Conservation (phyloP, 1,284 basidiomycete genomes). For the Hemileia vastatrix region DNA sequence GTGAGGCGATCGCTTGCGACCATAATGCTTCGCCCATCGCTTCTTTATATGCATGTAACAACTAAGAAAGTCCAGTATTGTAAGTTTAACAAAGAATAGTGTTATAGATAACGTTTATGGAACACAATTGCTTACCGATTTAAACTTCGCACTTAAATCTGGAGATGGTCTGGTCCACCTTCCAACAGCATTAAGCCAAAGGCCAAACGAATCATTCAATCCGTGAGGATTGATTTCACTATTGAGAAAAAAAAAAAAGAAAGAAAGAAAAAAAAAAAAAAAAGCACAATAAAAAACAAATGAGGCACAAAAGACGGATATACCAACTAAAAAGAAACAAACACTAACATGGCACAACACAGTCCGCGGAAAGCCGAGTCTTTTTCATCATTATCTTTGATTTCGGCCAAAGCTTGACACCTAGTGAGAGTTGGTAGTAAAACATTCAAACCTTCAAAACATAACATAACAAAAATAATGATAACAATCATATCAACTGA, state of each 20-base stretch:
- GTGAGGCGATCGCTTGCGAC: slow-evolving; percentile 1
- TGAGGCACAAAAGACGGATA: background rate
- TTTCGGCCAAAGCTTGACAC: slow-evolving; percentile 92
- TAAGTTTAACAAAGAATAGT: background rate
- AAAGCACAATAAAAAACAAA: background rate
- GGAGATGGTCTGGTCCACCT: slow-evolving; percentile 80
- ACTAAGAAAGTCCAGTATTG: background rate
- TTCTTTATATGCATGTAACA: slow-evolving; percentile 17
- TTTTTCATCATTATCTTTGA: slow-evolving; percentile 99
- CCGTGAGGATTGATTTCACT: slow-evolving; percentile 22
- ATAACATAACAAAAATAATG: background rate
- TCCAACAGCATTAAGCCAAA: slow-evolving; percentile 66
- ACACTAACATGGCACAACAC: slow-evolving; percentile 82
- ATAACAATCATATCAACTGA: slow-evolving; percentile 17
- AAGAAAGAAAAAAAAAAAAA: background rate
- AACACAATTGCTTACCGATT: slow-evolving; percentile 36
- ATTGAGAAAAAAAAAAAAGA: slow-evolving; percentile 66
- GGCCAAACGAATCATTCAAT: slow-evolving; percentile 15
- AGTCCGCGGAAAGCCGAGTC: slow-evolving; percentile 98
- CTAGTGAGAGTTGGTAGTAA: slow-evolving; percentile 25
- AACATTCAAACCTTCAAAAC: too few relatives aligned
- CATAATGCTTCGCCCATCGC: slow-evolving; percentile 17
- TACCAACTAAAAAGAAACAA: background rate
- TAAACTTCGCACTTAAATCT: slow-evolving; percentile 61
- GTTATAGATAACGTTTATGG: too few relatives aligned